Base-by-base conservation (phyloP, 2,329 filamentous ascomycete species). In the Ustulina deusta region DNA sequence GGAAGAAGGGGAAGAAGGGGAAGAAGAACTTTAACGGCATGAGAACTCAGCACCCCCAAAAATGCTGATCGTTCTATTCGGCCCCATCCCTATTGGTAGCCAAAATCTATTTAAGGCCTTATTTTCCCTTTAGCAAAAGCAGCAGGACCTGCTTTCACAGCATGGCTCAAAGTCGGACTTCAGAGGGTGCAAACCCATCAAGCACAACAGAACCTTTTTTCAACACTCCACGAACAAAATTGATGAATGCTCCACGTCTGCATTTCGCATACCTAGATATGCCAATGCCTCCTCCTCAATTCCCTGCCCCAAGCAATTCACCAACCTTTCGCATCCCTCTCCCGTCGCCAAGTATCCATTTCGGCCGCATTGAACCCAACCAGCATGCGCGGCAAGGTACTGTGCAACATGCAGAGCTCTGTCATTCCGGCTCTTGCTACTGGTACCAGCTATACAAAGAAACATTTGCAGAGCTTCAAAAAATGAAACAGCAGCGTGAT, bases 71-170 rank as follows among this genome's bases (percentile, higher is more conserved):
- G n/a, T 42, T 20, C 13, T 42, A 42, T 42, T 42, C 17, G 13
- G 40, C 40, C 13, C 15, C 6, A 42, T 42, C 15, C 13, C 13
- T 42, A 42, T 42, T 17, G 40, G 40, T 42, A 42, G 40, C 40
- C 40, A 42, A 42, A 42, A 42, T 42, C 13, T 42, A 42, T 42
- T 42, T 42, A 42, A 42, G 40, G 40, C 40, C 40, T 42, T 42
- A 42, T 42, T 42, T 7, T 42, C 40, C 40, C 13, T n/a, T 42
- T 42, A 42, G 40, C 6, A 42, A 42, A 42, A 42, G 13, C n/a
- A 42, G 40, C n/a, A 42, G 40, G 40, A 42, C 40, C 17, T 42
- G 40, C 13, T 42, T 42, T 42, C 6, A n/a, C 6, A 42, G 40
- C 40, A 42, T 42, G 6, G 40, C 40, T 42, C 6, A 42, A 42